Percentiles rank a stretch among this genome's conserved stretches.
These are phyloP conservation scores for Zygosaccharomyces kombuchaensis DNA, from an alignment of 805 yeast species.

Conservation along the genomic window DNA sequence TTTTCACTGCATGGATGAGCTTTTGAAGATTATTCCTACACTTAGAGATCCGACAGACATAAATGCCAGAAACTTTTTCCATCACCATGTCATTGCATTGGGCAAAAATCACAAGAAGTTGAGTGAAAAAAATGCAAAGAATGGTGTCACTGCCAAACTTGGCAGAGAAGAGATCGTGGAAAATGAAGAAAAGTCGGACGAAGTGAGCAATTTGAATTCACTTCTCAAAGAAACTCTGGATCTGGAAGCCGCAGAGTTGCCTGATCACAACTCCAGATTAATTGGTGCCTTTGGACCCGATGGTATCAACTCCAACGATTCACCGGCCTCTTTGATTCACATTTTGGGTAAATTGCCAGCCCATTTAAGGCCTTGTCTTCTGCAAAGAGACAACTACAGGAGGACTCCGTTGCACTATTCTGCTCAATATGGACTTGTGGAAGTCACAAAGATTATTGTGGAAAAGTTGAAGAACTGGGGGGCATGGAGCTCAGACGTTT, in stretches of 20 bases:
- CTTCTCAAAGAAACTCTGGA: slow-evolving; percentile 11
- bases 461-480: slow-evolving; percentile 56
- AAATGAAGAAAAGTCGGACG: background rate
- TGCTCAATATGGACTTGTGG: slow-evolving; percentile 76
- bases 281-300: slow-evolving; percentile 57
- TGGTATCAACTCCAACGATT: slow-evolving; percentile 55
- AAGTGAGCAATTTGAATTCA: slow-evolving; percentile 6
- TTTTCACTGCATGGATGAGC: slow-evolving; percentile 51
- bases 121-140: background rate
- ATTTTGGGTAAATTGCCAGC: slow-evolving; percentile 55
- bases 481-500: slow-evolving; percentile 43
- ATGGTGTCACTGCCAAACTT: background rate
- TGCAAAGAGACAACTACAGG: slow-evolving; percentile 67
- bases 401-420: slow-evolving; percentile 90
- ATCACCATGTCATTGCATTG: slow-evolving; percentile 71
- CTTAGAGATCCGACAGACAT: slow-evolving; percentile 67
- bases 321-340: slow-evolving; percentile 55
- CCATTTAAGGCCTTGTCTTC: slow-evolving; percentile 49
- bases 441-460: slow-evolving; percentile 55
- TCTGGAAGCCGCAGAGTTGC: slow-evolving; percentile 47
- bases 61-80: slow-evolving; percentile 78
- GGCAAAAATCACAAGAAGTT: slow-evolving; percentile 54
- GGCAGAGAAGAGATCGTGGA: background rate
- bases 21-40: slow-evolving; percentile 48
- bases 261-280: slow-evolving; percentile 45